Evolutionary conservation across 176 grass and related monocot genomes (phyloP).

Genomic region (Carex pumila): DNA sequence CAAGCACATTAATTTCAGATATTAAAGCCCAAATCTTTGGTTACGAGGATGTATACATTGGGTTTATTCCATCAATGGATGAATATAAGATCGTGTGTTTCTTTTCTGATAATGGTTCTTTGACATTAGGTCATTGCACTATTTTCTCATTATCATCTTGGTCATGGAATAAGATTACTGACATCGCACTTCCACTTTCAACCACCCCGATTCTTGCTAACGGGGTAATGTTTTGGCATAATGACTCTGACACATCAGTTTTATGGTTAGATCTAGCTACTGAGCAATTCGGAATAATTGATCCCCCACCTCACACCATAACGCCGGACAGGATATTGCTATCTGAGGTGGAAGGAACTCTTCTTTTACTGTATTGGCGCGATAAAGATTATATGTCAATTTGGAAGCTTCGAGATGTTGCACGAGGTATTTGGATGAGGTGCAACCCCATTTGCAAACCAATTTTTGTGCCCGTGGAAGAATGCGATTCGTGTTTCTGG

Average conservation of each 20-base stretch:
- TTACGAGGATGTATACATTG: background rate
- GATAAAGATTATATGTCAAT: background rate
- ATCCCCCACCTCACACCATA: background rate
- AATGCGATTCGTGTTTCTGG: too few species aligned
- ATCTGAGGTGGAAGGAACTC: background rate
- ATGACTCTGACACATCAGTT: background rate
- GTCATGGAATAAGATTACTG: background rate
- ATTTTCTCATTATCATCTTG: background rate
- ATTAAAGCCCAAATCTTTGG: too few species aligned
- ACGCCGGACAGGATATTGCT: background rate
- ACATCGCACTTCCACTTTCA: background rate
- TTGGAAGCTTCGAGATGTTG: background rate
- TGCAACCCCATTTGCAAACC: too few species aligned
- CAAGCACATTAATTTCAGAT: too few species aligned
- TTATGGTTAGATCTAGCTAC: background rate
- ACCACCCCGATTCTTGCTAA: background rate
- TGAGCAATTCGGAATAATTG: background rate
- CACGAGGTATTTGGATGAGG: too few species aligned
- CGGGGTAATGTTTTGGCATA: background rate
- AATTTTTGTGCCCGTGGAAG: too few species aligned
- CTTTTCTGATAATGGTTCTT: background rate
- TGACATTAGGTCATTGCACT: background rate
- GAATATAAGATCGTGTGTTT: background rate
- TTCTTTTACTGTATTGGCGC: background rate
- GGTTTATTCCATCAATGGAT: background rate